Evolutionary conservation across 768 basidiomycete genomes (phyloP).

Genomic region (Collybia mongolica): DNA sequence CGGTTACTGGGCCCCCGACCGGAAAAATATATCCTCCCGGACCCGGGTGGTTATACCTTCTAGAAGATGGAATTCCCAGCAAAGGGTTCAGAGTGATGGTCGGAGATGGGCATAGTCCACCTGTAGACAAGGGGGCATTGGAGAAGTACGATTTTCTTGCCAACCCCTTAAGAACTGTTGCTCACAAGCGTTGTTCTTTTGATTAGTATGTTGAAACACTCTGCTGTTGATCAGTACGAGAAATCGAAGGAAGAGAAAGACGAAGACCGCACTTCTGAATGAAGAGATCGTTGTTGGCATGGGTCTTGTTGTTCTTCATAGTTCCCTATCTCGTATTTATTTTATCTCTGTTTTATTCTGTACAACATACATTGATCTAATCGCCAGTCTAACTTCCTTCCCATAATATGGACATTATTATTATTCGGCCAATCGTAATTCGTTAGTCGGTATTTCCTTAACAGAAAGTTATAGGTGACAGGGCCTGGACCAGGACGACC

Average conservation of each 20-base stretch:
- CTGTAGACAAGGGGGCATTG: conserved; percentile 52
- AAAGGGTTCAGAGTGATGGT: conserved; percentile 62
- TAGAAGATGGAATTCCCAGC: conserved; percentile 67
- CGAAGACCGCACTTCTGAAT: background rate
- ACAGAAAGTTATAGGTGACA: too few species aligned
- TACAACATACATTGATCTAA: too few species aligned
- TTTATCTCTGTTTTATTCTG: background rate
- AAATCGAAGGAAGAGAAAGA: conserved; percentile 22
- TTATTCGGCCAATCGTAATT: too few species aligned
- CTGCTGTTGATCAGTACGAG: conserved; percentile 51
- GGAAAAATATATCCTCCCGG: conserved; percentile 74
- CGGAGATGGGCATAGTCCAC: conserved; percentile 62
- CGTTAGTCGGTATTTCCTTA: too few species aligned
- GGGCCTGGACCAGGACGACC: too few species aligned
- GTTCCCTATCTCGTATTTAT: background rate
- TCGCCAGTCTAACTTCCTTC: too few species aligned
- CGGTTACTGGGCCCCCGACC: conserved; percentile 63
- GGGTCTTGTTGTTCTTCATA: background rate
- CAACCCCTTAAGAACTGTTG: background rate
- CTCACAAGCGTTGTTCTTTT: conserved; percentile 1
- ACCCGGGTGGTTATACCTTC: conserved; percentile 73
- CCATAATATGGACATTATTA: too few species aligned
- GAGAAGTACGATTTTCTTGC: conserved; percentile 48
- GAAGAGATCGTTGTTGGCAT: background rate
- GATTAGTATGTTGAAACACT: conserved; percentile 46